Evolutionary conservation across 495 filamentous ascomycete genomes (phyloP).

Genomic region (Penicillium angulare): DNA sequence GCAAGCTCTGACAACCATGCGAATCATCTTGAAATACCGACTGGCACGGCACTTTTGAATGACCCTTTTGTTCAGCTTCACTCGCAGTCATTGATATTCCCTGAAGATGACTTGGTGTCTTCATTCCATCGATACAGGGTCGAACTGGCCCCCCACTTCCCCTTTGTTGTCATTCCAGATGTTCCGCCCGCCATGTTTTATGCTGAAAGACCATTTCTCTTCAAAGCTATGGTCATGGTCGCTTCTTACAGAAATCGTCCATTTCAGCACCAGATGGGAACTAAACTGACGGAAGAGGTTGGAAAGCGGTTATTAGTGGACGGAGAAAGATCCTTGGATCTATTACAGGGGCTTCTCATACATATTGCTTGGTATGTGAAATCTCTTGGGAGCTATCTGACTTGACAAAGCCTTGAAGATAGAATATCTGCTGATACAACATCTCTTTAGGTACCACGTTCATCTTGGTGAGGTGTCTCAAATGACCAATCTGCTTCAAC

Average conservation of each 20-base stretch:
- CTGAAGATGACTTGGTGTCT: not conserved
- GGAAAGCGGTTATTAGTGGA: slow-evolving; percentile 2
- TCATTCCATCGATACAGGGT: slow-evolving; percentile 1
- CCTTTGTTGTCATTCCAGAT: slow-evolving; percentile 9
- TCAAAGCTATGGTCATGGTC: slow-evolving; percentile 10
- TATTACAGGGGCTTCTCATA: slow-evolving; percentile 7
- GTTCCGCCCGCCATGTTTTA: not conserved
- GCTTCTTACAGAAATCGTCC: slow-evolving; percentile 5
- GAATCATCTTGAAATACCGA: not conserved
- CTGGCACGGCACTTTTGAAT: not conserved
- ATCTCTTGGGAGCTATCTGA: not conserved
- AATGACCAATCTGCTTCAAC: slow-evolving; percentile 10
- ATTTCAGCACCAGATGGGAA: slow-evolving; percentile 2
- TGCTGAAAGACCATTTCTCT: slow-evolving; percentile 5
- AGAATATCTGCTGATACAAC: too few species aligned
- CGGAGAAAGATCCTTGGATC: slow-evolving; percentile 5
- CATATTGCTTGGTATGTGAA: slow-evolving; percentile 8
- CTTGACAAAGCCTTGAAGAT: too few species aligned
- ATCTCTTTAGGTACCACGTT: slow-evolving; percentile 7
- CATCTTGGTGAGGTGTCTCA: slow-evolving; percentile 4
- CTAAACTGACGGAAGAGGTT: slow-evolving; percentile 5
- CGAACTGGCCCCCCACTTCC: slow-evolving; percentile 5
- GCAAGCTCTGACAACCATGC: not conserved
- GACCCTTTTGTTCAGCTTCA: not conserved
- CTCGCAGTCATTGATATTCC: not conserved